Base-by-base conservation (phyloP, 768 basidiomycete genomes). In the Boletus bicolor region DNA sequence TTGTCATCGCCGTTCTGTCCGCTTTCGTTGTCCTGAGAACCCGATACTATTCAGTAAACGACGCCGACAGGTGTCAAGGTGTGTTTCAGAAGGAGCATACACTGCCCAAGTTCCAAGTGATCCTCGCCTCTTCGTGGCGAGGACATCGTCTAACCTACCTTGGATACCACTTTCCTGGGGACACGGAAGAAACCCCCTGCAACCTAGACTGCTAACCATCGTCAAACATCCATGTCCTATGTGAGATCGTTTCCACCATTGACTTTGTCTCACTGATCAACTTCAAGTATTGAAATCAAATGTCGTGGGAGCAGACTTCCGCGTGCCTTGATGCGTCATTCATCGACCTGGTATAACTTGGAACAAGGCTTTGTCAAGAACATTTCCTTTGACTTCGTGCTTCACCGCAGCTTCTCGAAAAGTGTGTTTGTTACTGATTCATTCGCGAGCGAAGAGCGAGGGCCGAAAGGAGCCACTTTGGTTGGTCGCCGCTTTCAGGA, bases 41-140 rank as follows among this genome's bases (percentile, higher is more conserved):
- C 17, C 24, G 14, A 15, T n/a, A 9, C 28, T 26, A 21, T 9
- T 26, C 52, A 19, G 17, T 14, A 47, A 35, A 34, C 35, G 44
- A 44, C 19, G 35, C 44, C 53, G 61, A 37, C 46, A 61, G 49
- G 19, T 47, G 44, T 53, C 61, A 41, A 24, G 30, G 39, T 9
- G 26, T 21, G 61, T 60, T 53, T 64, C 57, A 50, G 38, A 47
- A 30, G 34, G 12, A 44, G 19, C 30, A 5, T 19, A 35, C 35
- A 32, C 46, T 12, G 36, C 51, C 51, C 32, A 17, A 28, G 28
- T 28, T 6, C 28, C 28, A 28, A 11, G 24, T 26, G 17, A n/a
- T 24, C 32, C 9, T 32, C 32, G 32, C 9, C 9, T 19, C 19
- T 19, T 19, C 19, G 19, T 19, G 30, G 17, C 32, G 34, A 35